phyloP scores from a whole-genome alignment of 2,329 filamentous ascomycete species.

The Bimuria novae-zelandiae region DNA sequence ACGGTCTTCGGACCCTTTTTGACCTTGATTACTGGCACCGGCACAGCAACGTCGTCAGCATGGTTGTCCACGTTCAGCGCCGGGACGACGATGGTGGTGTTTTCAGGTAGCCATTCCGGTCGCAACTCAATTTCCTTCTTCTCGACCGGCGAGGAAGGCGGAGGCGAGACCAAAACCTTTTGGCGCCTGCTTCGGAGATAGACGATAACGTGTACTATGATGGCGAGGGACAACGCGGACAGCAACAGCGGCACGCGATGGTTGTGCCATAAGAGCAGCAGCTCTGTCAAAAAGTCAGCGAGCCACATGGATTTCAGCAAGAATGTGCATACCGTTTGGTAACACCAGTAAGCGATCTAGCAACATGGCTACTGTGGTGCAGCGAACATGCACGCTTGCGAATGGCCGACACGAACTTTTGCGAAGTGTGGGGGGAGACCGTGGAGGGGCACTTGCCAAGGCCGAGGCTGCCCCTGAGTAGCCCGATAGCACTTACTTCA shows the following conservation, averaged over 20 bases:
- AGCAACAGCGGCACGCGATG: constrained; percentile 42
- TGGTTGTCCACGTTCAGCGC: constrained; percentile 34
- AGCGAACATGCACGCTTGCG: background rate
- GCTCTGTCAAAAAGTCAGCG: constrained; percentile 25
- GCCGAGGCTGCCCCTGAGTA: background rate
- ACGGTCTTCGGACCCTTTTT: constrained; percentile 46
- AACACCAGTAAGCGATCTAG: background rate
- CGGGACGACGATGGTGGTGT: constrained; percentile 30
- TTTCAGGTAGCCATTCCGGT: constrained; percentile 43
- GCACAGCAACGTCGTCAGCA: constrained; percentile 31
- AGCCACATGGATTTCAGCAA: background rate
- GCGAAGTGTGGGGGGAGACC: constrained; percentile 1
- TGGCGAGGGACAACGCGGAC: constrained; percentile 33
- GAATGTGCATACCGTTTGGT: background rate
- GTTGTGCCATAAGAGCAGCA: constrained; percentile 44
- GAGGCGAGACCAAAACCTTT: constrained; percentile 36
- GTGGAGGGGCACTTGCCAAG: constrained; percentile 9
- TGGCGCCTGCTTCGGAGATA: constrained; percentile 33
- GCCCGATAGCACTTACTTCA: background rate
- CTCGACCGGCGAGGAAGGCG: constrained; percentile 37
- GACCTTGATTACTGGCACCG: constrained; percentile 25
- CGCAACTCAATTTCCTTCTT: constrained; percentile 38
- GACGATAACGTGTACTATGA: constrained; percentile 34
- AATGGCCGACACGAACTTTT: constrained; percentile 4
- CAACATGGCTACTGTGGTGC: background rate